phyloP scores from a whole-genome alignment of 441 rosid genomes.

The Dalechampia spathulata region DNA sequence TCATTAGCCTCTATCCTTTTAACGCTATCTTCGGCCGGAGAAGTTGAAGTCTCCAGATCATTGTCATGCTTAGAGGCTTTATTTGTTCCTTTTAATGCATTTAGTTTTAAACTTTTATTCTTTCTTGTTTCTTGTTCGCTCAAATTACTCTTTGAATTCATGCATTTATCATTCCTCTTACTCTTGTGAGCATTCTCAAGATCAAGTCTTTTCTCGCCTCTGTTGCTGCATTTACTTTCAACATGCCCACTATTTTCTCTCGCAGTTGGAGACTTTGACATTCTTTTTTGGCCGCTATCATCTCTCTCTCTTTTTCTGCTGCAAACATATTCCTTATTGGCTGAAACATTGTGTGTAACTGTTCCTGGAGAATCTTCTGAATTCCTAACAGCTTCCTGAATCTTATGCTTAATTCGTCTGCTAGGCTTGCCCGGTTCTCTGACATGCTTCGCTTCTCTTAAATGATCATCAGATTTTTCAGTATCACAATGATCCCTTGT shows the following conservation, averaged over 20 bases:
- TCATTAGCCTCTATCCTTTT: constrained; percentile 24
- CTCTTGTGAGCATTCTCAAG: constrained; percentile 15
- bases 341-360: constrained; percentile 23
- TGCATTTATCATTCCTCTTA: constrained; percentile 21
- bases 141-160: constrained; percentile 11
- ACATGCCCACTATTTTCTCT: constrained; percentile 14
- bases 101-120: constrained; percentile 14
- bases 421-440: constrained; percentile 17
- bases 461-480: constrained; percentile 23
- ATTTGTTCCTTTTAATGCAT: constrained; percentile 27
- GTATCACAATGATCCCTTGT: constrained; percentile 17
- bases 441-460: constrained; percentile 24
- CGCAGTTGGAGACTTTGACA: constrained; percentile 17
- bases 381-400: constrained; percentile 24
- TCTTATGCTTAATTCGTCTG: constrained; percentile 24
- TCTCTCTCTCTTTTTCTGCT: constrained; percentile 31
- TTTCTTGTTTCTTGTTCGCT: constrained; percentile 24
- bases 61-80: constrained; percentile 31
- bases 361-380: constrained; percentile 18
- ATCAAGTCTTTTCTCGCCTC: constrained; percentile 21
- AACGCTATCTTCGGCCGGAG: constrained; percentile 27
- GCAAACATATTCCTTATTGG: constrained; percentile 23
- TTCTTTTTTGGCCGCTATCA: constrained; percentile 22
- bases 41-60: constrained; percentile 21
- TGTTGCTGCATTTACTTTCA: constrained; percentile 29